These are phyloP conservation scores for Iris pallida DNA, from an alignment of 116 monocot genomes.

Conservation along the genomic window DNA sequence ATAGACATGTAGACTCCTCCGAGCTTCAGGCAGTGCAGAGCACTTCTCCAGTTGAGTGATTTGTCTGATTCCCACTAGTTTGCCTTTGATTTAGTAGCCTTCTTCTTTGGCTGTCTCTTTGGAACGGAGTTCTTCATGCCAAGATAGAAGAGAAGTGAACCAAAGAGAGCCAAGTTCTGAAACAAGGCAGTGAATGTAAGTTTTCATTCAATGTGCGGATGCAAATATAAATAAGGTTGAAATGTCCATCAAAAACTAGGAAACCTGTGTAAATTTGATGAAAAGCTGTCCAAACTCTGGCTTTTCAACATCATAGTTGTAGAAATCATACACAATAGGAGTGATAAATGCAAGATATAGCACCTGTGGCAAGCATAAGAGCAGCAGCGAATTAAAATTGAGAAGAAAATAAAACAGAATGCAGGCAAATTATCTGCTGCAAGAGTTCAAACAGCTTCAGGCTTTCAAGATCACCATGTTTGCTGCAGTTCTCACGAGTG, in stretches of 20 bases:
- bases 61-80: not conserved
- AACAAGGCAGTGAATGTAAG: not conserved
- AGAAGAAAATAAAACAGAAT: not conserved
- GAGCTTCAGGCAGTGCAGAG: not conserved
- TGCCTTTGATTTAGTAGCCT: constrained; percentile 38
- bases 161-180: constrained; percentile 80
- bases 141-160: constrained; percentile 74
- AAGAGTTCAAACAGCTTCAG: too few species aligned
- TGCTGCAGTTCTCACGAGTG: too few species aligned
- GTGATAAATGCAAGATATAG: constrained; percentile 51
- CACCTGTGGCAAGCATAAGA: constrained; percentile 21
- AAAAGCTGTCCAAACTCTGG: constrained; percentile 57
- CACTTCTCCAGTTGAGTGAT: not conserved
- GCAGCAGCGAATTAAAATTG: not conserved
- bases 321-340: constrained; percentile 76
- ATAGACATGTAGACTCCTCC: not conserved
- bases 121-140: constrained; percentile 84
- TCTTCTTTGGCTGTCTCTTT: constrained; percentile 61
- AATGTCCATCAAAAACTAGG: not conserved
- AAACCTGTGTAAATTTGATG: constrained; percentile 54
- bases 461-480: too few species aligned
- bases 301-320: constrained; percentile 67
- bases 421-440: not conserved
- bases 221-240: not conserved
- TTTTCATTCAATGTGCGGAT: not conserved